These are phyloP conservation scores for Maudiozyma turicensis DNA, from an alignment of 805 yeast genomes.

Conservation along the genomic window DNA sequence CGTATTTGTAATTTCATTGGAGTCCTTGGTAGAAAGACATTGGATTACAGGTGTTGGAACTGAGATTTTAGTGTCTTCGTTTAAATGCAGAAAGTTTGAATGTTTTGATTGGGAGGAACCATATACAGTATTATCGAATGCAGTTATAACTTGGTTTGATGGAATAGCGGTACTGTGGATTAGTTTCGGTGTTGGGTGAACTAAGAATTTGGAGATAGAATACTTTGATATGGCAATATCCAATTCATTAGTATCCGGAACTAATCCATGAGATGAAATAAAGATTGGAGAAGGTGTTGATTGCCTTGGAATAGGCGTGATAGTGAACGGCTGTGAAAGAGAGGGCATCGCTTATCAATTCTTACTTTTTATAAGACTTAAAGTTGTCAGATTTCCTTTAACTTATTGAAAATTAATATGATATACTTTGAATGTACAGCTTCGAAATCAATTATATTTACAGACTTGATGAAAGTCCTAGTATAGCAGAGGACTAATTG, in stretches of 20 bases:
- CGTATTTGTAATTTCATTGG: conserved; percentile 8
- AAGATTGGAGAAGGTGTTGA: conserved; percentile 7
- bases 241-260: conserved; percentile 20
- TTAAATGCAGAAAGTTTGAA: conserved; percentile 3
- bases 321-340: conserved; percentile 29
- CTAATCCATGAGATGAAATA: conserved; percentile 6
- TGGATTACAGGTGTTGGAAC: conserved; percentile 4
- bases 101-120: conserved; percentile 6
- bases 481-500: too few species aligned
- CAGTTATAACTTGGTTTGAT: conserved; percentile 27
- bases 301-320: conserved; percentile 26
- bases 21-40: conserved; percentile 4
- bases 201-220: conserved; percentile 26
- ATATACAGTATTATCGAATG: conserved; percentile 16
- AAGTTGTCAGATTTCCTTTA: not conserved
- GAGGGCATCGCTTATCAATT: conserved; percentile 18
- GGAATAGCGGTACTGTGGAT: conserved; percentile 26
- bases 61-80: conserved; percentile 4
- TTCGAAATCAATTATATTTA: too few species aligned
- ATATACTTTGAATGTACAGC: too few species aligned
- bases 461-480: too few species aligned
- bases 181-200: conserved; percentile 31
- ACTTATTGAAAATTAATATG: not conserved
- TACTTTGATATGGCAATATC: conserved; percentile 29
- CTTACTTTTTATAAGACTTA: not conserved